A percentile compares a stretch with the other conserved stretches of the same genome.
These are phyloP conservation scores for Streptanthus diversifolius DNA, from an alignment of 345 rosid genomes.

Conservation along the genomic window DNA sequence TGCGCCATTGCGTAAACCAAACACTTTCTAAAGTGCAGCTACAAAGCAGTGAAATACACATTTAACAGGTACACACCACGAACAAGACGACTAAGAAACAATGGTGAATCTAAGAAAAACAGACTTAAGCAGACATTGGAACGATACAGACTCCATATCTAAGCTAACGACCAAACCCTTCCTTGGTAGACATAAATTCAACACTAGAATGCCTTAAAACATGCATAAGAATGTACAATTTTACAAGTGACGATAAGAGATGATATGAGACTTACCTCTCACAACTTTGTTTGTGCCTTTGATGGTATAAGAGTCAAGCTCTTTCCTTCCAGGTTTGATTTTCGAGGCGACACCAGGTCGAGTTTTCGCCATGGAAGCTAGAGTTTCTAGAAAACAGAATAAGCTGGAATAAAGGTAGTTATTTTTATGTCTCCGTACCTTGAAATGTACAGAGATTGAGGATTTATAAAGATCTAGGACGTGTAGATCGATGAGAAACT, in stretches of 20 bases:
- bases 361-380: constrained; percentile 38
- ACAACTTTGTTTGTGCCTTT: constrained; percentile 77
- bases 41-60: neutral
- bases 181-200: neutral
- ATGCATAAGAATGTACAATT: neutral
- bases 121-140: constrained; percentile 2
- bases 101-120: neutral
- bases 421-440: neutral
- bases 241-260: neutral
- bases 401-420: neutral
- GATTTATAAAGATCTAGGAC: neutral
- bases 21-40: neutral
- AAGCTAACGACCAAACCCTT: neutral
- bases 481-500: constrained; percentile 11
- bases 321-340: constrained; percentile 65
- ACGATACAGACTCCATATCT: neutral
- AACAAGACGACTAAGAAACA: neutral
- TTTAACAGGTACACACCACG: neutral
- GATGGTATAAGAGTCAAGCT: constrained; percentile 71
- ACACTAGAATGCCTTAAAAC: constrained; percentile 1
- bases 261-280: constrained; percentile 39
- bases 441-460: constrained; percentile 19
- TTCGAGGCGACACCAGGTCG: constrained; percentile 48
- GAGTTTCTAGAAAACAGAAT: neutral
- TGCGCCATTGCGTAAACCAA: neutral